These are phyloP conservation scores for Candida endomychidarum DNA, from an alignment of 805 yeast genomes.

Conservation along the genomic window DNA sequence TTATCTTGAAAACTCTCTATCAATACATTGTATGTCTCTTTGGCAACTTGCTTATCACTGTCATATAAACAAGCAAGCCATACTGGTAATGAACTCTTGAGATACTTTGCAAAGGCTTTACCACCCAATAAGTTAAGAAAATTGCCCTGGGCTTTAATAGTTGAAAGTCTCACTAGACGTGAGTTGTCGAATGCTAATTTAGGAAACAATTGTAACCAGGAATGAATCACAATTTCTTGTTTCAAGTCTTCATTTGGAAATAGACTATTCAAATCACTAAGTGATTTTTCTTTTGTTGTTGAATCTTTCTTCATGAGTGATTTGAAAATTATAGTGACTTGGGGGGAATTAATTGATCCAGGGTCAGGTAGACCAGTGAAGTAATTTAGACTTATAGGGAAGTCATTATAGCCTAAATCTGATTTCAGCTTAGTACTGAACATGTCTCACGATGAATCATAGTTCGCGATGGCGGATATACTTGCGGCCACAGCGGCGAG, in stretches of 20 bases:
- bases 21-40: conserved; percentile 48
- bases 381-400: conserved; percentile 67
- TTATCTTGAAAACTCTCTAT: conserved; percentile 55
- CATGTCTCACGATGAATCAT: conserved; percentile 5
- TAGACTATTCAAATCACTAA: conserved; percentile 48
- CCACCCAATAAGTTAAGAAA: conserved; percentile 47
- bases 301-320: conserved; percentile 75
- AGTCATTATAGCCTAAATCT: conserved; percentile 33
- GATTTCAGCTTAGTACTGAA: conserved; percentile 12
- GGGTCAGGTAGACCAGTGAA: conserved; percentile 75
- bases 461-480: too few relatives aligned
- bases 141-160: conserved; percentile 66
- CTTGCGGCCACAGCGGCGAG: too few relatives aligned
- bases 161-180: conserved; percentile 54
- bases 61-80: conserved; percentile 76
- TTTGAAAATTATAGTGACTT: conserved; percentile 66
- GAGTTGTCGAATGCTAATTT: conserved; percentile 74
- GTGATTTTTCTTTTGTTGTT: conserved; percentile 81
- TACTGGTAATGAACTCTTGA: conserved; percentile 70
- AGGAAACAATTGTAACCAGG: conserved; percentile 82
- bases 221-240: conserved; percentile 55
- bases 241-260: conserved; percentile 23
- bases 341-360: conserved; percentile 36
- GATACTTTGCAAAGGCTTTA: conserved; percentile 59
- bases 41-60: conserved; percentile 59